Base-by-base conservation (phyloP, 2,329 filamentous ascomycete species). In the Cladosporium austrohemisphaericum region DNA sequence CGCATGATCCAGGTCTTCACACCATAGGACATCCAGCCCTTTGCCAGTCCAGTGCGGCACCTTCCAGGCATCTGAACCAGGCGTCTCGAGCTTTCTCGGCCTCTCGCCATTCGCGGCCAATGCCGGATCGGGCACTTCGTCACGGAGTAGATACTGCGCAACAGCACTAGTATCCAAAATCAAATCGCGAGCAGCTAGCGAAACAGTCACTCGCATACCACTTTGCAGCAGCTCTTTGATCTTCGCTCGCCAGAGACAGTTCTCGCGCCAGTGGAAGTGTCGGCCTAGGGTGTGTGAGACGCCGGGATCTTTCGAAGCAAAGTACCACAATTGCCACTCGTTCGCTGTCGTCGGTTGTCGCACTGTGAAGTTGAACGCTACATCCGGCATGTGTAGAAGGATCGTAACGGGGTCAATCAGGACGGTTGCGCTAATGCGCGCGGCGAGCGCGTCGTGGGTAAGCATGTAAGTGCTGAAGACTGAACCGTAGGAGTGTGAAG, bases 181-280 rank as follows among this genome's bases (percentile, higher is more conserved):
- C 37, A 86, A 64, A 66, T 87, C 84, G 46, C 73, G 69, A 7
- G 77, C 79, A 5, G 78, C 73, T 19, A 87, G 68, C 49, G 71
- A 77, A 0, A 85, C 80, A 0, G 78, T 81, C 9, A 82, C 76
- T 14, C 66, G 54, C 38, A 69, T 64, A 9, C 57, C 52, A 16
- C 55, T 49, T 8, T 54, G 53, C 44, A 66, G 52, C 25, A 66
- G 57, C 13, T 65, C 62, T 25, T 75, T 54, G 37, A 87, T 64
- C 53, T 86, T 81, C 40, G 86, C 80, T 56, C 79, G 81, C 84
- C 85, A 88, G 6, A 86, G 67, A 31, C 85, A 79, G 55, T 84
- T 86, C 56, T 87, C 76, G 20, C 74, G 74, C 85, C 85, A 88
- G 66, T 86, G 86, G 67, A 88, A 87, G 57, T 83, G 76, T 3